A percentile compares a stretch with the other conserved stretches of the same genome.
Evolutionary conservation across 495 filamentous ascomycete species (phyloP).

Genomic region (Hypoxylon cercidicola): DNA sequence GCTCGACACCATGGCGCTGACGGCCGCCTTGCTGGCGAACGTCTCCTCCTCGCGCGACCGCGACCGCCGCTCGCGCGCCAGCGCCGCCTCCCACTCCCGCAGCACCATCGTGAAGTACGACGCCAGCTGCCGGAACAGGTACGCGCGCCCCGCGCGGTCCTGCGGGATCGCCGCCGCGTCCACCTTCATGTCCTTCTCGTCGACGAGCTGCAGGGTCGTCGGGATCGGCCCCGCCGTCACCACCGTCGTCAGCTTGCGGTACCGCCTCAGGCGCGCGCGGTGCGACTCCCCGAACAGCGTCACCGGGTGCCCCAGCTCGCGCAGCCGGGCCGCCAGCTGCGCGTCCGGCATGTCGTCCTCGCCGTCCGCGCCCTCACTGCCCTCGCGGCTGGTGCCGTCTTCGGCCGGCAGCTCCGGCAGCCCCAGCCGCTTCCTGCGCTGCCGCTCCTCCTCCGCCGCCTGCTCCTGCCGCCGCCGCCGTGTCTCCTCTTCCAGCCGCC

Average conservation of each 20-base stretch:
- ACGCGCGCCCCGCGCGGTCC: constrained; percentile 65
- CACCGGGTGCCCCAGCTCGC: constrained; percentile 76
- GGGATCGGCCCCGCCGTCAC: constrained; percentile 65
- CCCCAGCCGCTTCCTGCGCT: constrained; percentile 64
- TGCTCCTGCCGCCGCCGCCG: constrained; percentile 73
- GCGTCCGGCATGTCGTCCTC: constrained; percentile 77
- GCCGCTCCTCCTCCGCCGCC: constrained; percentile 67
- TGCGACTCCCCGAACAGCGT: constrained; percentile 88
- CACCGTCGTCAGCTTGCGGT: constrained; percentile 66
- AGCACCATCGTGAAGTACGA: constrained; percentile 95
- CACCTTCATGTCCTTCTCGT: constrained; percentile 89
- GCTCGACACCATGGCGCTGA: constrained; percentile 80
- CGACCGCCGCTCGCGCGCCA: constrained; percentile 68
- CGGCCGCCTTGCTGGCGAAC: constrained; percentile 78
- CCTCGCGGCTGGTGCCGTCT: constrained; percentile 22
- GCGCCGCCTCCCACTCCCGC: constrained; percentile 82
- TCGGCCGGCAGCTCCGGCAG: constrained; percentile 73
- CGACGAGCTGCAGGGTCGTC: constrained; percentile 78
- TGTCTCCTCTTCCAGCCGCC: constrained; percentile 82
- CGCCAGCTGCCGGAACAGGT: constrained; percentile 85
- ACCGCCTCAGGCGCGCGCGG: constrained; percentile 71
- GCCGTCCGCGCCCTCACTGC: constrained; percentile 31
- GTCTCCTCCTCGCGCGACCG: constrained; percentile 63
- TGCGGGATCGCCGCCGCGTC: constrained; percentile 63
- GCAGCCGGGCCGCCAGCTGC: constrained; percentile 72